These are phyloP conservation scores for Handroanthus guayacan DNA, from an alignment of 257 asterid species.

Conservation along the genomic window DNA sequence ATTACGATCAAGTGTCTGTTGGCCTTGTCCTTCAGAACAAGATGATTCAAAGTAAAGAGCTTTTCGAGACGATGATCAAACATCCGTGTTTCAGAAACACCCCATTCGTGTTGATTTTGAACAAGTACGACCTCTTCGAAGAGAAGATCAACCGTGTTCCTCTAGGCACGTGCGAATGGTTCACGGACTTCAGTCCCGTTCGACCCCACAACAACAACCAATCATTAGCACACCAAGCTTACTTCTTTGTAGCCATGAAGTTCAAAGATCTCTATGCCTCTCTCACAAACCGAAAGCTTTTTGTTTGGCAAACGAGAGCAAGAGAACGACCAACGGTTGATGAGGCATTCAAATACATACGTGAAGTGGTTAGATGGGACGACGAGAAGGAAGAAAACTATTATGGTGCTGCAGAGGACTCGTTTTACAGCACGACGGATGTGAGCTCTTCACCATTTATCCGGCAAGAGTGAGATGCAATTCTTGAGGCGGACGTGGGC, in stretches of 20 bases:
- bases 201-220: constrained; percentile 71
- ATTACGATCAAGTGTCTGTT: constrained; percentile 65
- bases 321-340: constrained; percentile 76
- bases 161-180: constrained; percentile 81
- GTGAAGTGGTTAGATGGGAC: constrained; percentile 94
- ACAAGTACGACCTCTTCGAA: constrained; percentile 87
- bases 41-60: constrained; percentile 82
- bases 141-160: constrained; percentile 74
- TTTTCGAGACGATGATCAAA: constrained; percentile 70
- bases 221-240: constrained; percentile 85
- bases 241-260: constrained; percentile 90
- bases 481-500: constrained; percentile 7
- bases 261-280: constrained; percentile 85
- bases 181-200: constrained; percentile 77
- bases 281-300: constrained; percentile 69
- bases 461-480: constrained; percentile 46
- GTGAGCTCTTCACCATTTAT: constrained; percentile 62
- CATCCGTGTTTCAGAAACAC: constrained; percentile 85
- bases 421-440: constrained; percentile 95
- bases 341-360: constrained; percentile 82
- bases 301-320: constrained; percentile 88
- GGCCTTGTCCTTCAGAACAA: constrained; percentile 56
- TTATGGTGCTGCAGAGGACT: constrained; percentile 65
- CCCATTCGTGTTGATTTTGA: constrained; percentile 78
- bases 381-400: constrained; percentile 78